phyloP scores from a whole-genome alignment of 2,329 filamentous ascomycete species.

The Grosmannia huntii region DNA sequence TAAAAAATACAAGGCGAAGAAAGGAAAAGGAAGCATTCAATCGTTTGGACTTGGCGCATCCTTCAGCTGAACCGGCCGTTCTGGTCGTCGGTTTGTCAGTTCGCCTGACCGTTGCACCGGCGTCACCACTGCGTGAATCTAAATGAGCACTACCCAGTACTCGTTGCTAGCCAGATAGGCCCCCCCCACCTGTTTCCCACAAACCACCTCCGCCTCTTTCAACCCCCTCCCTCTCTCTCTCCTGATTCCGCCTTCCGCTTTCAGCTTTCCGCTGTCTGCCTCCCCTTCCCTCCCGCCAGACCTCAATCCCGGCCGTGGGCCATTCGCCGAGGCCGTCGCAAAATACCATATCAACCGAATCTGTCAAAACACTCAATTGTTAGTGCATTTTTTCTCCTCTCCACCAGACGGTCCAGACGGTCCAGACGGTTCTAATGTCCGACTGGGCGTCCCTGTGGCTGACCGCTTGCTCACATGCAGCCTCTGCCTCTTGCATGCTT shows the following conservation, averaged over 20 bases:
- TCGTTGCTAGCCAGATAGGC: too few relatives aligned
- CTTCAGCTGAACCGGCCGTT: too few relatives aligned
- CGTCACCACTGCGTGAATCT: too few relatives aligned
- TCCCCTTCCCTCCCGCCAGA: background rate
- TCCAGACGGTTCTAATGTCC: conserved; percentile 1
- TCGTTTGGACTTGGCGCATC: too few relatives aligned
- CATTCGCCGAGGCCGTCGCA: background rate
- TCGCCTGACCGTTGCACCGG: too few relatives aligned
- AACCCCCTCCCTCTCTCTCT: background rate
- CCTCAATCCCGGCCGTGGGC: background rate
- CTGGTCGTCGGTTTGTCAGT: too few relatives aligned
- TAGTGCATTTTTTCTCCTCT: background rate
- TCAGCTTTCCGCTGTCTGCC: background rate
- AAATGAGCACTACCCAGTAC: too few relatives aligned
- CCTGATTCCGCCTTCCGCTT: background rate
- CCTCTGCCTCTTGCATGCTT: background rate
- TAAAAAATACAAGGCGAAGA: too few relatives aligned
- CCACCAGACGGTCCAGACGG: background rate
- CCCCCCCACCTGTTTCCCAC: background rate
- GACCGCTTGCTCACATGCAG: background rate
- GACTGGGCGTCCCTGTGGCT: background rate
- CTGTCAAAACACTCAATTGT: background rate
- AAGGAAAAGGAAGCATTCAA: too few relatives aligned
- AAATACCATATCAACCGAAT: background rate
- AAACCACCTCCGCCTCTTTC: background rate